phyloP scores from a whole-genome alignment of 1,284 basidiomycete genomes.

The Cryptococcus sp. region DNA sequence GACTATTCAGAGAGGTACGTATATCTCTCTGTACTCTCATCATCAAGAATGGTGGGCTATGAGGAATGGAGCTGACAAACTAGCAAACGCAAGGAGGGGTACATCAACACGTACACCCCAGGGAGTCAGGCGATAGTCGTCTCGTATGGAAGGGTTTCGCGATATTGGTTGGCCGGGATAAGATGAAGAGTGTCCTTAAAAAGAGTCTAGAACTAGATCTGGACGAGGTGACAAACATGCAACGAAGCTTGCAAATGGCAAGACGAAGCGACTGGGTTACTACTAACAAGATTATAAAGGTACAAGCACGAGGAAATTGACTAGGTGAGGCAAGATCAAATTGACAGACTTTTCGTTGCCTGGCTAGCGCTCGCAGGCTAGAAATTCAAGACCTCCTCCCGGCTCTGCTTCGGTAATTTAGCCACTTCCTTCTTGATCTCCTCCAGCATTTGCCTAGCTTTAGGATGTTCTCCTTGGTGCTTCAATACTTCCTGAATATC shows the following conservation, averaged over 20 bases:
- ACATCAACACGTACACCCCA: slow-evolving; percentile 41
- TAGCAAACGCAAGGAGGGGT: slow-evolving; percentile 46
- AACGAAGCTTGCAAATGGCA: no score
- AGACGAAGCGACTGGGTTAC: no score
- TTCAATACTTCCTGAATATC: slow-evolving; percentile 38
- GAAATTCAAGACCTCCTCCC: slow-evolving; percentile 35
- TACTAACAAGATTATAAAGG: neutral
- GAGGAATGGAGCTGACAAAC: neutral
- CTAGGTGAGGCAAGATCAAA: neutral
- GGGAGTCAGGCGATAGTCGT: slow-evolving; percentile 44
- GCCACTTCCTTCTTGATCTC: slow-evolving; percentile 28
- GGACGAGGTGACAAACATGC: no score
- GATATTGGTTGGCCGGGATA: neutral
- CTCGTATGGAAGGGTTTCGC: neutral
- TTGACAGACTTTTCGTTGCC: no score
- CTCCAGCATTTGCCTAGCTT: slow-evolving; percentile 35
- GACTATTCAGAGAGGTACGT: slow-evolving; percentile 48
- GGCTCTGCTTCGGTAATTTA: slow-evolving; percentile 31
- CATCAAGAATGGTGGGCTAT: neutral
- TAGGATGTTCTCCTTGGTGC: slow-evolving; percentile 34
- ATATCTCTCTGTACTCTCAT: slow-evolving; percentile 8
- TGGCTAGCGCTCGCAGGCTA: slow-evolving; percentile 6
- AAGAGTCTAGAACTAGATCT: no score
- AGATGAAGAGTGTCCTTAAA: no score
- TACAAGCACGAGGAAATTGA: neutral